Conservation (phyloP, 495 filamentous ascomycete species). For the Schizothecium vesticola region DNA sequence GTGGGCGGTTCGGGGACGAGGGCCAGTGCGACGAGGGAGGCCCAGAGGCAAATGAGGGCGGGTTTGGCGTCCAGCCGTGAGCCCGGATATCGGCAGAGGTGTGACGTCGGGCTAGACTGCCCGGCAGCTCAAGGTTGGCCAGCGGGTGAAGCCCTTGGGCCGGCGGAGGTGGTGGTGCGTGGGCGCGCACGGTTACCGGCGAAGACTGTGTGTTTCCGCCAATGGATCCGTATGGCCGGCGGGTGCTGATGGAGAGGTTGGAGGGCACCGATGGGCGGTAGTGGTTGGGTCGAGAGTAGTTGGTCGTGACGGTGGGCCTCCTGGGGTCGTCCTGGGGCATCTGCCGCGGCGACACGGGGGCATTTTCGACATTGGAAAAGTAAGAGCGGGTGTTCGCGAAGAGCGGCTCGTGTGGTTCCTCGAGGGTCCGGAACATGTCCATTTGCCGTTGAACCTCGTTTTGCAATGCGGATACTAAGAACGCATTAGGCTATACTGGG, state of each 20-base stretch:
- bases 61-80: constrained; percentile 76
- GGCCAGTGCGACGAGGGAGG: constrained; percentile 78
- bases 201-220: constrained; percentile 58
- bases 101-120: constrained; percentile 75
- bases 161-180: constrained; percentile 60
- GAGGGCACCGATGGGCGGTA: constrained; percentile 76
- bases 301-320: constrained; percentile 52
- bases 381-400: constrained; percentile 71
- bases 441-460: constrained; percentile 78
- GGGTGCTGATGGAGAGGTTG: constrained; percentile 69
- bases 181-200: constrained; percentile 64
- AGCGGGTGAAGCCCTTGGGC: constrained; percentile 63
- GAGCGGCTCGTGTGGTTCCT: constrained; percentile 71
- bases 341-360: constrained; percentile 89
- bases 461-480: constrained; percentile 70
- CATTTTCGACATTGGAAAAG: constrained; percentile 70
- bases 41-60: constrained; percentile 66
- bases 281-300: constrained; percentile 45
- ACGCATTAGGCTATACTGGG: constrained; percentile 30
- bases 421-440: constrained; percentile 60
- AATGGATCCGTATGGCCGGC: constrained; percentile 76
- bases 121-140: constrained; percentile 66
- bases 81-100: constrained; percentile 94
- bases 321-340: constrained; percentile 79
- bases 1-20: constrained; percentile 68